Percentiles rank a stretch among this genome's conserved stretches.
Conservation (phyloP, 371 early-diverging fungal genomes). For the Entomophthora muscae region DNA sequence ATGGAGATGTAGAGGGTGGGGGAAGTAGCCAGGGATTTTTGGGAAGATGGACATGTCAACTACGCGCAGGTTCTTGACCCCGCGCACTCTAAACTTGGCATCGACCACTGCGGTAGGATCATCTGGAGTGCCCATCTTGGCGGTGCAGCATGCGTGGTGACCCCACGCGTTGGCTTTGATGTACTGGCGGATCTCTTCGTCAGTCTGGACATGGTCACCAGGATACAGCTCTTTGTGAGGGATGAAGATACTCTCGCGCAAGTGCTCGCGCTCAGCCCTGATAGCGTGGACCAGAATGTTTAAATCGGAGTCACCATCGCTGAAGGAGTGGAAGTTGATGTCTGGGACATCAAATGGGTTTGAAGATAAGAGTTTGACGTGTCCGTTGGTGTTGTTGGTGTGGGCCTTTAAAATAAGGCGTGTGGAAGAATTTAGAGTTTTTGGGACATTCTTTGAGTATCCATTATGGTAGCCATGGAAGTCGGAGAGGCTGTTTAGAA, state of each 20-base stretch:
- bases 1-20: conserved; percentile 13
- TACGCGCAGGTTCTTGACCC: no score
- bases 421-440: neutral
- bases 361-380: conserved; percentile 1
- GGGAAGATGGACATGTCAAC: no score
- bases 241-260: neutral
- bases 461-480: conserved; percentile 5
- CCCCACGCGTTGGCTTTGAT: conserved; percentile 11
- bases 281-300: neutral
- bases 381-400: no score
- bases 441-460: neutral
- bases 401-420: conserved; percentile 1
- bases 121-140: no score
- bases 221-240: neutral
- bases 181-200: neutral
- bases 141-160: no score
- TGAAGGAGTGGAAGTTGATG: no score
- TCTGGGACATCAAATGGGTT: neutral
- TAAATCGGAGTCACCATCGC: neutral
- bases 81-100: conserved; percentile 16
- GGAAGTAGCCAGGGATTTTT: no score
- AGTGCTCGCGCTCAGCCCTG: neutral
- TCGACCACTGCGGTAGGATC: conserved; percentile 19
- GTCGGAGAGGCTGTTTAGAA: neutral
- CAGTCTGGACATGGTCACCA: neutral